Base-by-base conservation (phyloP, 2,329 filamentous ascomycete species). In the Cladobotryum protrusum region DNA sequence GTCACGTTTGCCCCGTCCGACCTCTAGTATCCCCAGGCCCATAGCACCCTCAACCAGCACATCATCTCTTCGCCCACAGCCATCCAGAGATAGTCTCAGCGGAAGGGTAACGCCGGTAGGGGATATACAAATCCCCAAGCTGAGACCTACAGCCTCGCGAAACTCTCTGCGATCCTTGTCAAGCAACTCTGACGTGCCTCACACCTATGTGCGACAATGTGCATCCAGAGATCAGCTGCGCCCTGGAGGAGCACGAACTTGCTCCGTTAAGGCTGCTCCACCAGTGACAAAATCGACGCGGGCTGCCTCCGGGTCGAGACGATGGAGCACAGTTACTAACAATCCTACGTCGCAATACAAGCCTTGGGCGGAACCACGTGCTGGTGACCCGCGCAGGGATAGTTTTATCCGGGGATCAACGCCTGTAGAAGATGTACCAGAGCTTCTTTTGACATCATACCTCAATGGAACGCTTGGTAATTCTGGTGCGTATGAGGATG, bases 121-220 rank as follows among this genome's bases (percentile, higher is more conserved):
- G 17, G 66, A 69, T 24, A 54, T 72, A 40, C 67, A 67, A 51
- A 68, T 66, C 42, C 69, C 72, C 14, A 70, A 70, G 48, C 63
- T 75, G 12, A 69, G 72, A 29, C 52, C 67, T 20, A 60, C 69
- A n/a, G 47, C 67, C 42, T 73, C 74, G 3, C 65, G 69, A 48
- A 67, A 68, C 52, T 70, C 65, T 52, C 61, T 73, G 34, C 63
- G 62, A 18, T 48, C 62, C 5, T 57, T 56, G 44, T 50, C 57
- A 40, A 57, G 52, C 47, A 45, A 57, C 50, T 1, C 53, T 54
- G 15, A 53, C 56, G 20, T 54, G 47, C 12, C 56, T 51, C 48
- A 15, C 43, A 55, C 19, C 20, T 52, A 46, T 35, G 58, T 47
- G 35, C 61, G 36, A 52, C 54, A 42, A 7, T 51, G 52, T 3